Evolutionary conservation across 2,329 filamentous ascomycete species (phyloP), one percentile per base, ranked within the genome.

Genomic region (Diaporthe helianthi): DNA sequence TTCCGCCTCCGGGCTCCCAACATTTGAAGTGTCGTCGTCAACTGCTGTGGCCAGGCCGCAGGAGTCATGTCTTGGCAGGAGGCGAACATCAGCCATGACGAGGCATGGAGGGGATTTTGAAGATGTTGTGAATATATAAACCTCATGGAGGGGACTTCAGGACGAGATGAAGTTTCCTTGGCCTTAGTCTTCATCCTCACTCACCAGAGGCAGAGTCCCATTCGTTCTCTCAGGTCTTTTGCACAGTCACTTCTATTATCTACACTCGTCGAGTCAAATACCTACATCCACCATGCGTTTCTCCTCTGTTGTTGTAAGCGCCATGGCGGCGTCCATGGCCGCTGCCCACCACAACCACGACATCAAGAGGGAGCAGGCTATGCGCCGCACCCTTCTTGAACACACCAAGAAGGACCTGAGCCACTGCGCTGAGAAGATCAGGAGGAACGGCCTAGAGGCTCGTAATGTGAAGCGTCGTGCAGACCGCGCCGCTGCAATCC

Each of bases 331-430:
- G 46, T 70, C 68, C 19, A 51, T 75, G 47, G 74, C 69, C 22
- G 44, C 72, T 12, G 80, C 80, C 31, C 80, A 84, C 53, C 82
- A 82, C 0, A 82, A 82, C 53, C 82, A 84, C 70, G 75, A 82
- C 67, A 73, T 80, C 65, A 73, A 73, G 55, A 77, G 80, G 15
- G 83, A 84, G 74, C 77, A 78, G 13, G 79, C 78, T 4, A 82
- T 80, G 73, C 82, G 81, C 47, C 80, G 78, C 15, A 74, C 74
- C 0, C 80, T 80, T 71, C 73, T 84, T 60, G 75, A 79, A 65
- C 72, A 73, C 46, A 74, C 76, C 36, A 76, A 77, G 54, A 69
- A 78, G 46, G 77, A 79, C 44, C 75, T 83, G 22, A 72, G 73
- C 26, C 79, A 82, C 65, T 84, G 82, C 72, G 74, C 80, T 36